Evolutionary conservation across 1,284 basidiomycete species (phyloP), one percentile per base, ranked within the genome.

Genomic region (Sanghuangporus weigelae): DNA sequence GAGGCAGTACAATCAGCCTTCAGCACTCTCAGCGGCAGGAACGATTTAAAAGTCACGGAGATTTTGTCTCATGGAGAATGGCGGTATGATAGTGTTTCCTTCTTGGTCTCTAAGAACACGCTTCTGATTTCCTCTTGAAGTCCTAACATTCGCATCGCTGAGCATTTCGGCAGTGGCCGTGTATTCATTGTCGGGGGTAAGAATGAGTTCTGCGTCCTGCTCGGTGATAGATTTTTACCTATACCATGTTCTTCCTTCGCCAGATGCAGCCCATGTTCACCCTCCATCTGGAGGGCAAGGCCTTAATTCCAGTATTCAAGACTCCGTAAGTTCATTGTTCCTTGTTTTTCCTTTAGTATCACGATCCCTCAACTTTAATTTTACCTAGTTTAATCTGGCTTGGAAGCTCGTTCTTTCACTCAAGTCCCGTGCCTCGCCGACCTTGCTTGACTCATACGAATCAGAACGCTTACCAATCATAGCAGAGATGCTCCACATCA

Each of bases 201-300:
- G 65, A 21, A 8, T 46, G 16, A 31, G n/a, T 38, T 5, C 16
- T 54, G 44, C 11, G 7, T 35, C 38, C 6, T 16, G 39, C 14
- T n/a, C n/a, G 23, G 21, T 19, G 8, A 50, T 21, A 23, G 21
- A 35, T 31, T 31, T 31, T 31, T 6, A 21, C 36, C 31, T 16
- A 46, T 42, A 26, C 23, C 38, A 38, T n/a, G 7, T 40, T 19
- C 35, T 21, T 64, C 26, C 26, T 31, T 2, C 5, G 26, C 26
- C 26, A 81, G 80, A 78, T 68, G 71, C 77, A 19, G 77, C 72
- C 2, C 77, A 78, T 65, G 74, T 77, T 12, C 80, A 81, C 63
- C 78, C 76, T 53, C 79, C 78, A 21, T 73, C 76, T 0, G 80
- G 81, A 21, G 77, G 79, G 2, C 79, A 81, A 62, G 80, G 78